Evolutionary conservation across 2,329 filamentous ascomycete species (phyloP).

Genomic region (Cercospora nicotianae): DNA sequence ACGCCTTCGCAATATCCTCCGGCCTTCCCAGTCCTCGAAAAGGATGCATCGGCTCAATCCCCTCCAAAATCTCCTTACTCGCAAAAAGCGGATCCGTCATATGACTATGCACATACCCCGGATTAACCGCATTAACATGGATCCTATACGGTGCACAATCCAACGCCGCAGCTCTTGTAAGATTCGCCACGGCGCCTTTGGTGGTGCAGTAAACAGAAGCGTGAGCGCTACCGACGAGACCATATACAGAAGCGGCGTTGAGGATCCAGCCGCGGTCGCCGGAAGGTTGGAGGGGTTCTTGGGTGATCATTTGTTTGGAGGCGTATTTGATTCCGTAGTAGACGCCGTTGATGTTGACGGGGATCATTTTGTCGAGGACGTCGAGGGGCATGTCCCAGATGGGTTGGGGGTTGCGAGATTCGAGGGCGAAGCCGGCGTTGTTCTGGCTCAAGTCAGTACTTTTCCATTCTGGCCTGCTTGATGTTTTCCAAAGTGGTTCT

Average conservation of each 20-base stretch:
- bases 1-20: conserved; percentile 27
- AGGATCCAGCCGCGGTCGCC: conserved; percentile 53
- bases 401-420: conserved; percentile 33
- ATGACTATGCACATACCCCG: conserved; percentile 23
- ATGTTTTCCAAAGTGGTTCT: background rate
- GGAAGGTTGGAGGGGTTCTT: conserved; percentile 39
- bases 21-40: conserved; percentile 23
- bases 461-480: background rate
- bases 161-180: conserved; percentile 25
- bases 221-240: conserved; percentile 39
- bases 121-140: conserved; percentile 26
- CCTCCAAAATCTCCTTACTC: background rate
- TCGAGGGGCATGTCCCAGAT: conserved; percentile 52
- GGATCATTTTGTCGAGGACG: conserved; percentile 46
- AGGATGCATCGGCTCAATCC: conserved; percentile 19
- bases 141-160: conserved; percentile 25
- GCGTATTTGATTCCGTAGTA: conserved; percentile 51
- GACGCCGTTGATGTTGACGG: conserved; percentile 43
- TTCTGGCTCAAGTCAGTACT: conserved; percentile 28
- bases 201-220: conserved; percentile 24
- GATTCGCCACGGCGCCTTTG: conserved; percentile 27
- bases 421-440: conserved; percentile 41
- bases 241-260: conserved; percentile 50
- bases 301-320: conserved; percentile 51
- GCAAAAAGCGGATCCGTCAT: conserved; percentile 26